A percentile compares a stretch with the other conserved stretches of the same genome.
Evolutionary conservation across 1,284 basidiomycete genomes (phyloP).

Genomic region (Volvariella volvacea): DNA sequence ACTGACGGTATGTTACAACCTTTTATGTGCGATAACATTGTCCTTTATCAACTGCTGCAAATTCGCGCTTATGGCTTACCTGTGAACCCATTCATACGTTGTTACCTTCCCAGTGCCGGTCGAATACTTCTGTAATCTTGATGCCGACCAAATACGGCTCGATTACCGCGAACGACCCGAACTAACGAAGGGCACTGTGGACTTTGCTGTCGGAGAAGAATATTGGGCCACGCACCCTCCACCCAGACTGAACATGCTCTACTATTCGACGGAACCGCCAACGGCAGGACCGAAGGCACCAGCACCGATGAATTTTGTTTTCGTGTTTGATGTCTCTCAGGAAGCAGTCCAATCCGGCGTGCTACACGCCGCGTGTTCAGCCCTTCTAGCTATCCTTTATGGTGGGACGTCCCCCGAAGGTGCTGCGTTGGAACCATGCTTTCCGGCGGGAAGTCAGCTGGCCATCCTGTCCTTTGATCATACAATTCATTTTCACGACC

Average conservation of each 20-base stretch:
- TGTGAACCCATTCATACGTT: not conserved
- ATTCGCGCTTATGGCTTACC: no score
- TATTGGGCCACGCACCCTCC: slow-evolving; percentile 83
- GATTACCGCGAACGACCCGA: slow-evolving; percentile 86
- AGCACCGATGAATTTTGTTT: slow-evolving; percentile 72
- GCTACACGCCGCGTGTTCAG: slow-evolving; percentile 62
- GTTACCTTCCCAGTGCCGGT: slow-evolving; percentile 50
- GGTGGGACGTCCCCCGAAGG: slow-evolving; percentile 44
- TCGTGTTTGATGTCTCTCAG: slow-evolving; percentile 83
- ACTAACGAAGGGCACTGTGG: slow-evolving; percentile 86
- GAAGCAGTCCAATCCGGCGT: slow-evolving; percentile 72
- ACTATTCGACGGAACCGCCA: slow-evolving; percentile 40
- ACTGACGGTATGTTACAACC: slow-evolving; percentile 59
- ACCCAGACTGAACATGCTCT: slow-evolving; percentile 45
- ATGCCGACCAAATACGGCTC: slow-evolving; percentile 73
- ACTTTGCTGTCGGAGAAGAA: slow-evolving; percentile 80
- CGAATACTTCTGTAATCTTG: slow-evolving; percentile 86
- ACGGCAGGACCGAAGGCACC: slow-evolving; percentile 52
- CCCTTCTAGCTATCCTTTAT: slow-evolving; percentile 66
- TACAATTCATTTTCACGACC: slow-evolving; percentile 85
- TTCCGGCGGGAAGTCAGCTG: slow-evolving; percentile 50
- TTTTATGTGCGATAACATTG: not conserved
- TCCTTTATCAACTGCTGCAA: no score
- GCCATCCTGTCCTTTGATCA: slow-evolving; percentile 85
- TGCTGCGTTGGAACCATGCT: slow-evolving; percentile 35